Evolutionary conservation across 2,329 filamentous ascomycete genomes (phyloP), one percentile per base, ranked within the genome.

Genomic region (Aspergillus tanneri): DNA sequence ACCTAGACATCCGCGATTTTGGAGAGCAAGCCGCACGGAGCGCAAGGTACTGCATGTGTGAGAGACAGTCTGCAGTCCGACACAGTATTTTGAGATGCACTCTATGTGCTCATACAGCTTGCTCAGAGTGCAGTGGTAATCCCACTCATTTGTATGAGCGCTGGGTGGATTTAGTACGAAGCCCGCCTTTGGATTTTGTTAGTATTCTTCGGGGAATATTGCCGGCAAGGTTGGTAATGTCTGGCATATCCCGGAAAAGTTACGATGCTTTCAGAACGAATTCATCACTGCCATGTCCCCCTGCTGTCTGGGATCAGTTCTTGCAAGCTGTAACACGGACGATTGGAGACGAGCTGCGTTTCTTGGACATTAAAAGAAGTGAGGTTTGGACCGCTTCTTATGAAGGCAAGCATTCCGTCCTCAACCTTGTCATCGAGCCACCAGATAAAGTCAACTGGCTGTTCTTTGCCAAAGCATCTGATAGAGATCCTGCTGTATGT

Each of bases 41-140:
- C 49, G 63, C 68, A 8, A 72, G 73, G 9, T 66, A 77, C n/a
- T 87, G 84, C 53, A 63, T 66, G 34, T 86, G 84, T 49, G 84
- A 86, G 64, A 75, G 77, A 2, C 69, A 72, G 27, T 65, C 64
- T 3, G 56, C 63, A 0, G 63, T 75, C 2, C 67, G 70, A 3
- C 56, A 61, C 5, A 49, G 56, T 0, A 71, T 84, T 5, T 69
- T 76, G 27, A 55, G 64, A 28, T 86, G 83, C 56, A 57, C 54
- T 1, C 61, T 72, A 4, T 86, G 83, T 54, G 67, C 62, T 0
- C 77, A 84, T 54, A 80, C 77, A 3, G 74, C 77, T 9, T 86
- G 82, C 59, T 58, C 65, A 1, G 60, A 63, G 4, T 85, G 82
- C 55, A 76, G 72, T 2, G 75, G 75, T 2, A 82, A 82, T 32